Conservation (phyloP, 129 eudicot species). For the Tagetes erecta region DNA sequence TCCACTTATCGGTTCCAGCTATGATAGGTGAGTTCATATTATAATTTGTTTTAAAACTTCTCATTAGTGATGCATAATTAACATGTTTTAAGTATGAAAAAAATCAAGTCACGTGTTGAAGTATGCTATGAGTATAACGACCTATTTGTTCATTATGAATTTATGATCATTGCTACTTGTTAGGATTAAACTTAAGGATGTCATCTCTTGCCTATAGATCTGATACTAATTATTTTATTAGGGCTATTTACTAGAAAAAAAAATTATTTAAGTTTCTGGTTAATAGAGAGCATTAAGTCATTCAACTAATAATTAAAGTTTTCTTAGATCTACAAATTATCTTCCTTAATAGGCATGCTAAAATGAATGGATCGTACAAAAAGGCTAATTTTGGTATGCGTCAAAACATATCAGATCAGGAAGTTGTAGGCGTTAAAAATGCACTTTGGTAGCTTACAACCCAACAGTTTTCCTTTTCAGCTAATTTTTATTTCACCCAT, state of each 20-base stretch:
- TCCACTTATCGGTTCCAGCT: slow-evolving; percentile 85
- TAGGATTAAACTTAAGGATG: not conserved
- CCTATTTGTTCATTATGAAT: too few species aligned
- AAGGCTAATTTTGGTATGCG: not conserved
- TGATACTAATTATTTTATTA: not conserved
- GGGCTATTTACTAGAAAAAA: not conserved
- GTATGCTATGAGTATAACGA: not conserved
- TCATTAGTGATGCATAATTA: not conserved
- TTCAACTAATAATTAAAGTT: not conserved
- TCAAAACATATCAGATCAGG: not conserved
- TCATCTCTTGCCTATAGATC: not conserved
- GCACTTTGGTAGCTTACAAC: not conserved
- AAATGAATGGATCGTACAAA: not conserved
- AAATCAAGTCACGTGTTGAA: not conserved
- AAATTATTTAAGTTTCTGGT: slow-evolving; percentile 2
- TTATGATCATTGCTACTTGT: not conserved
- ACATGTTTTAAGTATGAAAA: not conserved
- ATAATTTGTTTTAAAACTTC: not conserved
- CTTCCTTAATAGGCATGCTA: not conserved
- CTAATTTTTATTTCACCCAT: not conserved
- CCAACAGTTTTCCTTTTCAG: not conserved
- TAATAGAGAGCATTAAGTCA: slow-evolving; percentile 3
- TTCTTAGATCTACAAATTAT: not conserved
- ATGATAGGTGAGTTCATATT: slow-evolving; percentile 67
- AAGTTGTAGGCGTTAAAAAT: not conserved